A percentile compares a stretch with the other conserved stretches of the same genome.
These are phyloP conservation scores for Trypanosomatidae sp. DNA, from an alignment of 208 protist genomes.

Conservation along the genomic window DNA sequence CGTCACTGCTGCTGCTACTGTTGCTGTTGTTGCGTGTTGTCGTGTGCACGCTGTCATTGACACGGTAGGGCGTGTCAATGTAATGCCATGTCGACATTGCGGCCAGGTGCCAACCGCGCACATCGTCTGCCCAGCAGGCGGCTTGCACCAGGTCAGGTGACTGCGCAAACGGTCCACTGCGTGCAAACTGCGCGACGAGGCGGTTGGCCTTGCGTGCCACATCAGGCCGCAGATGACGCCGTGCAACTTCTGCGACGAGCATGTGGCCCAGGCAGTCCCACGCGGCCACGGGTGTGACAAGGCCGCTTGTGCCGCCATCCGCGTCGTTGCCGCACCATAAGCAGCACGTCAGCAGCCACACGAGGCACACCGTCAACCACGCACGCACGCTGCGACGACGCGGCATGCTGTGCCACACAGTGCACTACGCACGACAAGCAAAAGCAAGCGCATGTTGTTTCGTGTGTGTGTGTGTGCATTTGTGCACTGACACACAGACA, in stretches of 20 bases:
- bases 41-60: conserved; percentile 12
- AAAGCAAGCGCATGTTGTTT: no score
- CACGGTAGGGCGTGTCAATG: conserved; percentile 44
- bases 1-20: neutral
- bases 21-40: conserved; percentile 2
- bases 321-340: no score
- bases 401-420: no score
- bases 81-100: conserved; percentile 72
- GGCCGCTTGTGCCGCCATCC: no score
- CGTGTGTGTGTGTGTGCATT: no score
- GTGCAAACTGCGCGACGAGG: conserved; percentile 12
- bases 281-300: no score
- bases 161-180: conserved; percentile 45
- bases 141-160: conserved; percentile 47
- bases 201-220: conserved; percentile 17
- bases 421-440: no score
- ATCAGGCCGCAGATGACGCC: conserved; percentile 15
- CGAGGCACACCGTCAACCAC: no score
- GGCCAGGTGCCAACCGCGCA: conserved; percentile 35
- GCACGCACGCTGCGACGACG: no score
- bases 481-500: no score
- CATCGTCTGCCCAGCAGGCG: conserved; percentile 76
- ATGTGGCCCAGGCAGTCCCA: conserved; percentile 83
- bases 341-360: no score
- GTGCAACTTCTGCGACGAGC: conserved; percentile 69